A percentile compares a stretch with the other conserved stretches of the same genome.
Evolutionary conservation across 768 basidiomycete genomes (phyloP).

Genomic region (Calocybe indica): DNA sequence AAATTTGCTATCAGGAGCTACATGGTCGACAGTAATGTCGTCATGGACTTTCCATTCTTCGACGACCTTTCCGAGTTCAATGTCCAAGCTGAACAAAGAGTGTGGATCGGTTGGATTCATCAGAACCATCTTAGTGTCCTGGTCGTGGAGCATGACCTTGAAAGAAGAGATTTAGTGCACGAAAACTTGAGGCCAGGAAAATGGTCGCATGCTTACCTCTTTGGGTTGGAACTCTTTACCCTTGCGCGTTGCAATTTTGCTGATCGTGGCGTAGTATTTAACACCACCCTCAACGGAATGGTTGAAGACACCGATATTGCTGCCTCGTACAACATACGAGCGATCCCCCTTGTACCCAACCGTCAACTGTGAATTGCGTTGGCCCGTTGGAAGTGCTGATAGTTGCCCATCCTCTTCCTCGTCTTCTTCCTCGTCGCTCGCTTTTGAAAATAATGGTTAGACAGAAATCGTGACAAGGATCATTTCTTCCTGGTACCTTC

Average conservation of each 20-base stretch:
- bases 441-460: neutral
- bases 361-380: constrained; percentile 82
- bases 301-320: constrained; percentile 87
- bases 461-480: neutral
- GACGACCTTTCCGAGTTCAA: constrained; percentile 92
- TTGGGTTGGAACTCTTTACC: constrained; percentile 82
- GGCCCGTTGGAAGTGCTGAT: constrained; percentile 41
- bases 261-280: constrained; percentile 85
- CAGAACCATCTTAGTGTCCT: constrained; percentile 93
- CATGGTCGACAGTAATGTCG: constrained; percentile 76
- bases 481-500: constrained; percentile 37
- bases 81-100: constrained; percentile 85
- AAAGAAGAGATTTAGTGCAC: constrained; percentile 6
- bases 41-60: constrained; percentile 99
- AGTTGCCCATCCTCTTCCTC: constrained; percentile 40
- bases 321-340: constrained; percentile 89
- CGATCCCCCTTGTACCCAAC: constrained; percentile 95
- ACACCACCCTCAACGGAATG: constrained; percentile 65
- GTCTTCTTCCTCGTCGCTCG: constrained; percentile 24
- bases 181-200: neutral
- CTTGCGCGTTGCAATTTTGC: constrained; percentile 71
- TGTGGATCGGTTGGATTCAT: constrained; percentile 80
- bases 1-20: constrained; percentile 91
- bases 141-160: constrained; percentile 94
- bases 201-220: constrained; percentile 46